These are phyloP conservation scores for Fonsecaea pugnacius DNA, from an alignment of 2,329 filamentous ascomycete genomes.

Conservation along the genomic window DNA sequence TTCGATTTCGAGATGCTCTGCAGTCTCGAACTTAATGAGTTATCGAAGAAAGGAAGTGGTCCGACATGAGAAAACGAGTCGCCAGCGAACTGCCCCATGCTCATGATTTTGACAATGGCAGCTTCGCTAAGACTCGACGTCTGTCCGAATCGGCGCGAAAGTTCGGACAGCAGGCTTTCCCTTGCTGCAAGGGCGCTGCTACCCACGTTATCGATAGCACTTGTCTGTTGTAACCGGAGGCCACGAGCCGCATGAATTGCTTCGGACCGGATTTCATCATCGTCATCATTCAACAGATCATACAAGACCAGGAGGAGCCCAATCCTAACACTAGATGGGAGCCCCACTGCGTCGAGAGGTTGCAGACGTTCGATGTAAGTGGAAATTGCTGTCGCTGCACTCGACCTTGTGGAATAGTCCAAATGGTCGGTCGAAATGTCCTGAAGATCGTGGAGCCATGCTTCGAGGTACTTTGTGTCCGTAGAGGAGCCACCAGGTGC, in stretches of 20 bases:
- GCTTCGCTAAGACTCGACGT: conserved; percentile 41
- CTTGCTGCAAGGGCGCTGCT: conserved; percentile 57
- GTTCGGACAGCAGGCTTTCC: conserved; percentile 45
- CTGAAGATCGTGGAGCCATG: conserved; percentile 23
- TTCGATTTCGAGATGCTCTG: conserved; percentile 19
- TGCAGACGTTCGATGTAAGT: conserved; percentile 11
- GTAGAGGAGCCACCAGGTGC: not conserved
- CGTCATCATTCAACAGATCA: conserved; percentile 82
- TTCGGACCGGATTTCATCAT: conserved; percentile 79
- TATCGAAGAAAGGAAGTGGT: conserved; percentile 42
- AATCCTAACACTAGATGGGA: conserved; percentile 33
- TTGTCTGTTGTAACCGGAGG: conserved; percentile 12
- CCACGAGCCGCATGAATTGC: conserved; percentile 49
- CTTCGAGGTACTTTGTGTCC: not conserved
- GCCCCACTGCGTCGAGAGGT: conserved; percentile 48
- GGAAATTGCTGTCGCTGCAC: conserved; percentile 30
- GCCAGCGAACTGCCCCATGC: conserved; percentile 41
- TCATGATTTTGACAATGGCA: conserved; percentile 28
- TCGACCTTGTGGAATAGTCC: conserved; percentile 34
- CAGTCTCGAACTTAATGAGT: conserved; percentile 21
- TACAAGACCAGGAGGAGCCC: conserved; percentile 61
- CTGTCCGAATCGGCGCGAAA: conserved; percentile 42
- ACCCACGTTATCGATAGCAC: conserved; percentile 38
- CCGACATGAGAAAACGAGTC: conserved; percentile 54
- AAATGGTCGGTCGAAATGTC: conserved; percentile 27